Percentiles rank a stretch among this genome's conserved stretches.
phyloP scores from a whole-genome alignment of 441 rosid genomes.

The Mallotus repandus region DNA sequence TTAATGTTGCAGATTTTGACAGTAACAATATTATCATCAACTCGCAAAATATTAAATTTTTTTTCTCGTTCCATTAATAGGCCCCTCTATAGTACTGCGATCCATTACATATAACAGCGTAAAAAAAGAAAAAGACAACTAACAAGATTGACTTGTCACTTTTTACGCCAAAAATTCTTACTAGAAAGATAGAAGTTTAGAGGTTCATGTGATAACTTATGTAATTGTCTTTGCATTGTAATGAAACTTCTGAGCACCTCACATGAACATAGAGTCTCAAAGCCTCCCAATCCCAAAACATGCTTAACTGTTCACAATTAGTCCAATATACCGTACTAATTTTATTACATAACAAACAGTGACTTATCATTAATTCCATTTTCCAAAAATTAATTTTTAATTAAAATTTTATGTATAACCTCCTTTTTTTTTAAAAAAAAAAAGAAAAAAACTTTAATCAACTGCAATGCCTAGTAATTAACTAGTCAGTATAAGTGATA shows the following conservation, averaged over 20 bases:
- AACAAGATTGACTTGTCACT: too few relatives aligned
- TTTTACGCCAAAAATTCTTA: neutral
- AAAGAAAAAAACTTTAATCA: neutral
- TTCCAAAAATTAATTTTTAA: too few relatives aligned
- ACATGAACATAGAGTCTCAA: slow-evolving; percentile 4
- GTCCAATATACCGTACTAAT: neutral
- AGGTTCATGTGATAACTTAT: neutral
- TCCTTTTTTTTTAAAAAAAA: too few relatives aligned
- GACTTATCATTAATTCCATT: neutral
- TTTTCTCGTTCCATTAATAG: too few relatives aligned
- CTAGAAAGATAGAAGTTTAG: neutral
- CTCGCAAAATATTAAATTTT: too few relatives aligned
- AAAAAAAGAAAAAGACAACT: too few relatives aligned
- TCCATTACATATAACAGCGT: too few relatives aligned
- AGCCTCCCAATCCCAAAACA: slow-evolving; percentile 5
- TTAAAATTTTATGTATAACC: too few relatives aligned
- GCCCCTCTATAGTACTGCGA: too few relatives aligned
- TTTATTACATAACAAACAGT: neutral
- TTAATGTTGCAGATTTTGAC: too few relatives aligned
- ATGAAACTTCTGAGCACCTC: neutral
- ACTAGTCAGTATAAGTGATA: neutral
- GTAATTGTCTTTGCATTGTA: neutral
- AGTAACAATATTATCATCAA: too few relatives aligned
- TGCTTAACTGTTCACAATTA: slow-evolving; percentile 7
- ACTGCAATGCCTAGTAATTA: neutral